A percentile compares a stretch with the other conserved stretches of the same genome.
Evolutionary conservation across 441 rosid species (phyloP).

Genomic region (Jatropha multifida): DNA sequence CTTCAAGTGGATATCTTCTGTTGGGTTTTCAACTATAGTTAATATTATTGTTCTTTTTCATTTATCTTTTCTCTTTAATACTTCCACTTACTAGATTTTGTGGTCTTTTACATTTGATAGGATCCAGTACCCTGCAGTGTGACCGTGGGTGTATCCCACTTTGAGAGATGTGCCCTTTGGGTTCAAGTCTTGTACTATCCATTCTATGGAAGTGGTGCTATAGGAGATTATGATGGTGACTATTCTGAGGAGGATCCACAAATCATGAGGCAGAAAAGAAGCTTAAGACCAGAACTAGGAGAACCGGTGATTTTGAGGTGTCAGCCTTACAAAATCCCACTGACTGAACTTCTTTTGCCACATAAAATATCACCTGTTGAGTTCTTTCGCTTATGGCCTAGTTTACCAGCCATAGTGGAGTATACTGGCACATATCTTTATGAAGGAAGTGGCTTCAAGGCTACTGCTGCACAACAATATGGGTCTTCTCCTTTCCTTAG

Average conservation of each 20-base stretch:
- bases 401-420: slow-evolving; percentile 93
- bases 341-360: slow-evolving; percentile 94
- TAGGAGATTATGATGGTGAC: slow-evolving; percentile 82
- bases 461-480: slow-evolving; percentile 98
- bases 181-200: slow-evolving; percentile 97
- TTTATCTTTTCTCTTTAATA: not conserved
- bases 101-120: slow-evolving; percentile 34
- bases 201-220: slow-evolving; percentile 83
- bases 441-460: slow-evolving; percentile 98
- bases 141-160: slow-evolving; percentile 94
- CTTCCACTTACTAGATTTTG: slow-evolving; percentile 13
- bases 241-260: slow-evolving; percentile 93
- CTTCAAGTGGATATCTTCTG: not conserved
- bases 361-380: slow-evolving; percentile 96
- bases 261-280: slow-evolving; percentile 74
- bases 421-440: slow-evolving; percentile 82
- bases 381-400: slow-evolving; percentile 98
- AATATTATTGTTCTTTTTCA: not conserved
- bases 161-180: slow-evolving; percentile 94
- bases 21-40: not conserved
- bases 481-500: slow-evolving; percentile 96
- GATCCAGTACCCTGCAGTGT: slow-evolving; percentile 95
- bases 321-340: slow-evolving; percentile 95
- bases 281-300: slow-evolving; percentile 84
- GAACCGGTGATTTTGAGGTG: slow-evolving; percentile 97